These are phyloP conservation scores for Boletus tylopilopsis DNA, from an alignment of 768 basidiomycete genomes.

Conservation along the genomic window DNA sequence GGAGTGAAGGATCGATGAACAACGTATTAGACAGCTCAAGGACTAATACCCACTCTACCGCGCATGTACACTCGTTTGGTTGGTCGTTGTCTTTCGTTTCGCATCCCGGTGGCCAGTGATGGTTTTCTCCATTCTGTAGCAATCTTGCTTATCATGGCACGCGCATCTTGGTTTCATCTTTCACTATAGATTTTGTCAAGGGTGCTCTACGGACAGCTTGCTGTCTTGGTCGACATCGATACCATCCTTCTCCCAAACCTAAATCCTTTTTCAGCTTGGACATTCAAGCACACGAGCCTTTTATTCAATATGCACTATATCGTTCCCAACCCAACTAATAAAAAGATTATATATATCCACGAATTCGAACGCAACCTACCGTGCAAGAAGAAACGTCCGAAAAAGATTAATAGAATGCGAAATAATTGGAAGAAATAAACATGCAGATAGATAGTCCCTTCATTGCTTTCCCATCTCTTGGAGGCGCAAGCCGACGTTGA, in stretches of 20 bases:
- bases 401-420: not conserved
- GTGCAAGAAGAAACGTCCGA: not conserved
- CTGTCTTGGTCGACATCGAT: constrained; percentile 10
- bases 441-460: not conserved
- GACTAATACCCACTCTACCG: constrained; percentile 15
- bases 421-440: not conserved
- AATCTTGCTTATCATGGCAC: constrained; percentile 5
- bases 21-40: constrained; percentile 13
- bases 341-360: constrained; percentile 16
- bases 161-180: constrained; percentile 17
- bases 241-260: constrained; percentile 9
- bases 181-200: constrained; percentile 23
- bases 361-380: not conserved
- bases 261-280: constrained; percentile 12
- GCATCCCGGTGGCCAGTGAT: constrained; percentile 8
- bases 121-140: constrained; percentile 8
- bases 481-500: constrained; percentile 71
- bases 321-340: constrained; percentile 15
- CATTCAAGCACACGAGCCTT: constrained; percentile 18
- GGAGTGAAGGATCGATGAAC: constrained; percentile 4
- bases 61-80: constrained; percentile 28
- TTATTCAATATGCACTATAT: constrained; percentile 29
- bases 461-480: constrained; percentile 42
- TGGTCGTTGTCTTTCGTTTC: constrained; percentile 9
- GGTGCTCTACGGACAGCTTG: constrained; percentile 15